These are phyloP conservation scores for Lachancea lanzarotensis DNA, from an alignment of 805 yeast genomes.

Conservation along the genomic window DNA sequence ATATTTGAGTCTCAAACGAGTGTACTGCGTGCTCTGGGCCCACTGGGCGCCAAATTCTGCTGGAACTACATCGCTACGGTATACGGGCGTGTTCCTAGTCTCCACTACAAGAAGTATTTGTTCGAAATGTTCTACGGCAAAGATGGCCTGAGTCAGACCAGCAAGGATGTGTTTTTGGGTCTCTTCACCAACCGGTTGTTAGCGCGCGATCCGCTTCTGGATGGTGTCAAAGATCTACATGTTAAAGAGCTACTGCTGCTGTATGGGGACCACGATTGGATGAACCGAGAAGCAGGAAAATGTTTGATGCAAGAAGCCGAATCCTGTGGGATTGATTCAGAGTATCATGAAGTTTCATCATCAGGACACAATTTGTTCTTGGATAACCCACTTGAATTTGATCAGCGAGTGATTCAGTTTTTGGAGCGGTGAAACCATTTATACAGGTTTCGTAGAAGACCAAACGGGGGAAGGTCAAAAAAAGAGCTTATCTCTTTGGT, in stretches of 20 bases:
- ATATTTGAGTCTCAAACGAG: conserved; percentile 38
- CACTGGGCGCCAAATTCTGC: conserved; percentile 35
- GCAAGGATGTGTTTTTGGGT: conserved; percentile 26
- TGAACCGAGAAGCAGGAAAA: conserved; percentile 53
- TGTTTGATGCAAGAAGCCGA: conserved; percentile 16
- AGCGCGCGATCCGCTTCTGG: conserved; percentile 60
- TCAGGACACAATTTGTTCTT: conserved; percentile 76
- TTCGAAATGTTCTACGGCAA: conserved; percentile 21
- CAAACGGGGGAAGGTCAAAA: too few relatives aligned
- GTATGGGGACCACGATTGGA: conserved; percentile 72
- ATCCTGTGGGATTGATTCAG: conserved; percentile 7
- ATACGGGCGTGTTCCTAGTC: conserved; percentile 25
- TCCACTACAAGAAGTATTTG: conserved; percentile 23
- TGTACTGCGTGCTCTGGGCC: conserved; percentile 41
- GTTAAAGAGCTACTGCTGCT: conserved; percentile 35
- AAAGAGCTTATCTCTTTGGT: too few relatives aligned
- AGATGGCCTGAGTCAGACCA: conserved; percentile 16
- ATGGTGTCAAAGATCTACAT: conserved; percentile 39
- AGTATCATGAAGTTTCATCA: conserved; percentile 30
- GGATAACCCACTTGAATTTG: conserved; percentile 55
- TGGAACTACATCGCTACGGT: conserved; percentile 30
- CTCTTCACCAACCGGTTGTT: conserved; percentile 35
- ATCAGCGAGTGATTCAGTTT: conserved; percentile 37
- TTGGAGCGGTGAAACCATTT: neutral
- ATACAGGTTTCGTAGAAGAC: too few relatives aligned